Evolutionary conservation across 805 yeast species (phyloP), one percentile per base, ranked within the genome.

Genomic region (Lipomyces orientalis): DNA sequence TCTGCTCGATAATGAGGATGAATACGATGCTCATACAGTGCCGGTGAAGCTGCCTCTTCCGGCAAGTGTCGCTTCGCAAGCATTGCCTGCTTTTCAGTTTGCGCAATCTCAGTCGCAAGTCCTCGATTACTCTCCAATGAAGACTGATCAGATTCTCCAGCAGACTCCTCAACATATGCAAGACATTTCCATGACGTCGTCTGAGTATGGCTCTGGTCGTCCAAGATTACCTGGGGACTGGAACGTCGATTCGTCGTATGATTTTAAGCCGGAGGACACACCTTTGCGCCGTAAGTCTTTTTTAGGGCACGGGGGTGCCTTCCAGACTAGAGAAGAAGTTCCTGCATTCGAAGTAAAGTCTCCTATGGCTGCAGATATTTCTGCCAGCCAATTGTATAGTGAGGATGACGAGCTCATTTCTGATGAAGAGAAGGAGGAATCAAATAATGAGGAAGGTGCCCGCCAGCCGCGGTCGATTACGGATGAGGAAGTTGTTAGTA

Each of bases 1-100:
- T 6, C 79, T 95, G 51, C 83, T 89, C 19, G 90, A 88, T 71
- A 91, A 88, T 33, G 87, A 84, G 29, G 87, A 83, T 54, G 72
- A 71, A 9, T 82, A 86, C 54, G 92, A 87, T 70, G 82, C 81
- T 10, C 84, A 35, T n/a, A 6, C 37, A 35, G 66, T 58, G 60
- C 56, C 64, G 16, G 83, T 33, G 78, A 82, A 29, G 76, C 76
- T 62, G 70, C 55, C 51, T 19, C 12, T 34, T 2, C 49, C 22
- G n/a, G 22, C 49, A 9, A 37, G 22, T n/a, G 62, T 39, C 6
- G 19, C 59, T 10, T 22, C 19, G 9, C 61, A 49, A 19, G 54
- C 57, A 22, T 22, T 22, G 46, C 35, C 64, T 1, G 14, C 29
- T n/a, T 25, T 39, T 16, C 65, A 25, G 37, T 54, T 58, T 34